Conservation (phyloP, 2,329 filamentous ascomycete species). For the Diaporthe humulicola region DNA sequence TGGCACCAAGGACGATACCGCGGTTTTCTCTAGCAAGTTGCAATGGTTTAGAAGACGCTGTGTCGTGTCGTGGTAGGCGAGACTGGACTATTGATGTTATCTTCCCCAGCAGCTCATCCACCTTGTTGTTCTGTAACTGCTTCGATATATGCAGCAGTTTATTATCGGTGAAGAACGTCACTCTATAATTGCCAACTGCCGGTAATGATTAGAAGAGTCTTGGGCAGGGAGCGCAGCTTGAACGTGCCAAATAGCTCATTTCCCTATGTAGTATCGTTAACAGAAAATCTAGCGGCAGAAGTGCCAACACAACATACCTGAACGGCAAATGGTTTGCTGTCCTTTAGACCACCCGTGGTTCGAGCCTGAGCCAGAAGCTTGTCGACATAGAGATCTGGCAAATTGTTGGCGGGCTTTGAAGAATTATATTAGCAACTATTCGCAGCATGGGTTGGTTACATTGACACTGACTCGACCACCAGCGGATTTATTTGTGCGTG, state of each 20-base stretch:
- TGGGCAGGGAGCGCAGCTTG: background rate
- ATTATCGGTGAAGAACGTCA: constrained; percentile 23
- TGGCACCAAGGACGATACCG: constrained; percentile 32
- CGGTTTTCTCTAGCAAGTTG: constrained; percentile 11
- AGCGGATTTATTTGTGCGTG: background rate
- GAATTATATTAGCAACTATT: background rate
- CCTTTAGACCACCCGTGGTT: constrained; percentile 34
- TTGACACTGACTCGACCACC: background rate
- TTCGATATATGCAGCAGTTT: constrained; percentile 14
- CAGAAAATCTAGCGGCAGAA: background rate
- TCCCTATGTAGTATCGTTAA: constrained; percentile 41
- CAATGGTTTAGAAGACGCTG: constrained; percentile 1
- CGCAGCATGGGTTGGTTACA: background rate
- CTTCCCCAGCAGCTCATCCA: constrained; percentile 43
- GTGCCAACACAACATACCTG: constrained; percentile 42
- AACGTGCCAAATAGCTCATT: constrained; percentile 47
- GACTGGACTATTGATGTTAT: background rate
- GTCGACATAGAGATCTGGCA: constrained; percentile 30
- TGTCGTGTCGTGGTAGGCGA: constrained; percentile 19
- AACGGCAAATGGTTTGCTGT: constrained; percentile 41
- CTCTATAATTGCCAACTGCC: constrained; percentile 18
- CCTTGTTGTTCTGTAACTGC: constrained; percentile 46
- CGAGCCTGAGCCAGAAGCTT: constrained; percentile 21
- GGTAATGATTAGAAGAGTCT: constrained; percentile 7
- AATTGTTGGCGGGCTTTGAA: background rate